Evolutionary conservation across 208 protist genomes (phyloP).

Genomic region (Crithidia fasciculata): DNA sequence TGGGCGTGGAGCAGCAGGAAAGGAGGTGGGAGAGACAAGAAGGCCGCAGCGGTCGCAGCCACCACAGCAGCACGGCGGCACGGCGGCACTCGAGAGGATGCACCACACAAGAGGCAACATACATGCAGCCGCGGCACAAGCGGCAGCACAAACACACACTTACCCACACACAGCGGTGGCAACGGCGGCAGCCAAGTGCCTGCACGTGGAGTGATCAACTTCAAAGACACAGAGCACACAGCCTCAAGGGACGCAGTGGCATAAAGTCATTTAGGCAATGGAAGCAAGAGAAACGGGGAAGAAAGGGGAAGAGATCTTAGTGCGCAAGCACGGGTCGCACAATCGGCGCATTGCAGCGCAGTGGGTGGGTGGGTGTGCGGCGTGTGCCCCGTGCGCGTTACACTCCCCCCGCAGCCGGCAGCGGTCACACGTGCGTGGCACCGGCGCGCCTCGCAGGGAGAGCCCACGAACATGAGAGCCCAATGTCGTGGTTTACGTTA

Average conservation of each 20-base stretch:
- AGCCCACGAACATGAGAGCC: constrained; percentile 2
- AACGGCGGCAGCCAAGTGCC: background rate
- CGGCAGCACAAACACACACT: too few relatives aligned
- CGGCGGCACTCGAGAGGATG: too few relatives aligned
- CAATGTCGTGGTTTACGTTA: constrained; percentile 5
- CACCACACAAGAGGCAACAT: too few relatives aligned
- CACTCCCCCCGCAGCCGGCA: background rate
- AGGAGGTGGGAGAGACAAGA: too few relatives aligned
- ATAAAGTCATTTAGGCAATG: background rate
- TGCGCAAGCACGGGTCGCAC: background rate
- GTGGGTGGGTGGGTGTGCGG: background rate
- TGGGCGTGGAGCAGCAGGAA: too few relatives aligned
- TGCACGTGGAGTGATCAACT: background rate
- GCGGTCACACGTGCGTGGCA: background rate
- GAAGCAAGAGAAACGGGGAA: background rate
- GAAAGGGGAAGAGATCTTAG: constrained; percentile 12
- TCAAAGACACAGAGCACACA: background rate
- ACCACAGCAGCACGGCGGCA: too few relatives aligned
- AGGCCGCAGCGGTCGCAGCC: too few relatives aligned
- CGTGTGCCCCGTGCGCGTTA: background rate
- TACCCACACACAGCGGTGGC: too few relatives aligned
- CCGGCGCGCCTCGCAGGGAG: background rate
- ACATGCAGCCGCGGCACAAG: too few relatives aligned
- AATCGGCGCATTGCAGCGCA: background rate
- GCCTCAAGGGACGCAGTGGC: background rate